Evolutionary conservation across 2,329 filamentous ascomycete species (phyloP).

Genomic region (Tolypocladium sp.): DNA sequence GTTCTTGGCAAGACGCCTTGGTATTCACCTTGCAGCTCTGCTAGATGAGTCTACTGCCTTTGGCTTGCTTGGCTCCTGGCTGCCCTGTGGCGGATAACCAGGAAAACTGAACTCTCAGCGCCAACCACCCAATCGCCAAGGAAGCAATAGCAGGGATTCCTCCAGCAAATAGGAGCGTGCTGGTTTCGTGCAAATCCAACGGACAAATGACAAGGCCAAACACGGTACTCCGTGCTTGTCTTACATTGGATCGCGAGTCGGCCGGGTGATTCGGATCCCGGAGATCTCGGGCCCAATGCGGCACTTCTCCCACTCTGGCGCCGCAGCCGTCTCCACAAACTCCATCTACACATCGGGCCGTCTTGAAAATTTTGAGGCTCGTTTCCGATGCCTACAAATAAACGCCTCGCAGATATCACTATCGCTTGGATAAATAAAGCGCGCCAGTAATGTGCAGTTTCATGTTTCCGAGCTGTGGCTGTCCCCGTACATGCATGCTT

Average conservation of each 20-base stretch:
- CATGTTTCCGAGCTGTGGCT: not conserved
- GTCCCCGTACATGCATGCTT: not conserved
- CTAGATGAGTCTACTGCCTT: not conserved
- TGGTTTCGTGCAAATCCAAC: not conserved
- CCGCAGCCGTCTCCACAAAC: not conserved
- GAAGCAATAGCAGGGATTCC: not conserved
- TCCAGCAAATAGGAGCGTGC: not conserved
- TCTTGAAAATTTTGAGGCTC: not conserved
- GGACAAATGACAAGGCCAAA: not conserved
- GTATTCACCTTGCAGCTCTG: not conserved
- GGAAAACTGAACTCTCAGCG: not conserved
- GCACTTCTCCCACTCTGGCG: not conserved
- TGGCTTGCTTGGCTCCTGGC: not conserved
- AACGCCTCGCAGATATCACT: too few relatives aligned
- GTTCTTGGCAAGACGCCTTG: not conserved
- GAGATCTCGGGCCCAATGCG: not conserved
- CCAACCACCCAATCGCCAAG: not conserved
- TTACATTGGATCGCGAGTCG: not conserved
- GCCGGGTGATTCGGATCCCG: not conserved
- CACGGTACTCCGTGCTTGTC: too few relatives aligned
- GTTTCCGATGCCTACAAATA: not conserved
- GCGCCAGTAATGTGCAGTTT: not conserved
- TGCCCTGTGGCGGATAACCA: not conserved
- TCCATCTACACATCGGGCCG: not conserved
- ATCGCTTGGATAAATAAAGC: not conserved